Conservation (phyloP, 179 eudicot species). For the Silene vulgaris region DNA sequence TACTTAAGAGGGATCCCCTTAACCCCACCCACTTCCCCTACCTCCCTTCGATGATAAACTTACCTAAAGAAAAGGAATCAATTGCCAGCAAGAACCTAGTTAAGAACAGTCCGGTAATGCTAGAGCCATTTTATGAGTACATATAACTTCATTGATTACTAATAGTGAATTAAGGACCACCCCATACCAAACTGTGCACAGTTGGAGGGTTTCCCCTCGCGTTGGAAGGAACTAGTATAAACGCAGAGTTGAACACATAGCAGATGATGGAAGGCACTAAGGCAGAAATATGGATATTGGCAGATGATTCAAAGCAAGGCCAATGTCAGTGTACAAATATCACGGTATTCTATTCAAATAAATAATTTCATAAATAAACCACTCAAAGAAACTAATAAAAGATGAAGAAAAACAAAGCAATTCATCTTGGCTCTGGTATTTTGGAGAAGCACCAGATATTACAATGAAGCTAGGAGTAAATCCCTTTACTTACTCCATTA, state of each 20-base stretch:
- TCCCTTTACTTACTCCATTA: slow-evolving; percentile 77
- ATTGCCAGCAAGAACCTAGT: neutral
- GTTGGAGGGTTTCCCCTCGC: neutral
- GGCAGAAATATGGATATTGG: neutral
- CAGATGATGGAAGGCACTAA: neutral
- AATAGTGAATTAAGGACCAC: neutral
- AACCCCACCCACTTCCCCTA: neutral
- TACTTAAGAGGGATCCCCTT: neutral
- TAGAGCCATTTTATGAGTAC: neutral
- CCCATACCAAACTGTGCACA: neutral
- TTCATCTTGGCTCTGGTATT: too few relatives aligned
- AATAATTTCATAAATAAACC: neutral
- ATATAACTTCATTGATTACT: neutral
- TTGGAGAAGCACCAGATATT: neutral
- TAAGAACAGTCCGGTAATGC: neutral
- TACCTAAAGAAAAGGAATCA: neutral
- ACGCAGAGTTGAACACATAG: neutral
- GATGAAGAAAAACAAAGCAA: neutral
- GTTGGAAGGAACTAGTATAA: neutral
- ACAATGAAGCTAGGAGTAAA: neutral
- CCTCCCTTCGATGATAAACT: neutral
- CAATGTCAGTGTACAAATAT: neutral
- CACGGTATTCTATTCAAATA: neutral
- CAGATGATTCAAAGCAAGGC: neutral
- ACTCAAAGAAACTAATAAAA: neutral